phyloP scores from a whole-genome alignment of 2,329 filamentous ascomycete genomes.

The Ascochyta viciae-villosae region DNA sequence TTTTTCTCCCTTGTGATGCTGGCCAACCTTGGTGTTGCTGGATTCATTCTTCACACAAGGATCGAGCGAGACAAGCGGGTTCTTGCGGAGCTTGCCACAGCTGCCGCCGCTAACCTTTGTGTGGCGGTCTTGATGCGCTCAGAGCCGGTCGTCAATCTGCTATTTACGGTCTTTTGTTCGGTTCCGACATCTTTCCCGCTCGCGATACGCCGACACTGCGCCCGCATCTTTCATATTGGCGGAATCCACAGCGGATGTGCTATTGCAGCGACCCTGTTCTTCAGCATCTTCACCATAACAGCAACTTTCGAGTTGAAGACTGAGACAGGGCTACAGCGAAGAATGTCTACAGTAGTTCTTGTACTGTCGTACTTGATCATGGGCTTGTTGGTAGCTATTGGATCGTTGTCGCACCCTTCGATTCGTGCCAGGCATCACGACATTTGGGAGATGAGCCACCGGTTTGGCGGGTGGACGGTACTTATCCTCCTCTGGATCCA shows the following conservation, averaged over 20 bases:
- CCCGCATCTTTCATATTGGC: constrained; percentile 47
- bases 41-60: constrained; percentile 33
- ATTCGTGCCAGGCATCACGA: constrained; percentile 45
- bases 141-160: constrained; percentile 47
- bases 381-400: constrained; percentile 40
- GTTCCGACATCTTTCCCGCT: constrained; percentile 42
- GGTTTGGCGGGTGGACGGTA: constrained; percentile 48
- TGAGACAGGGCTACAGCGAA: constrained; percentile 18
- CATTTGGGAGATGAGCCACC: constrained; percentile 46
- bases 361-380: constrained; percentile 43
- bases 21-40: constrained; percentile 37
- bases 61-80: constrained; percentile 30
- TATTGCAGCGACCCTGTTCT: constrained; percentile 51
- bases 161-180: constrained; percentile 47
- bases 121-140: constrained; percentile 45
- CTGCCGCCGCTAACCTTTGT: constrained; percentile 48
- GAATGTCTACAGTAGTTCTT: constrained; percentile 24
- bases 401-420: constrained; percentile 38
- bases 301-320: constrained; percentile 37
- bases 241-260: constrained; percentile 49
- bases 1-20: constrained; percentile 41
- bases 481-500: constrained; percentile 48
- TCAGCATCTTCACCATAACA: constrained; percentile 52
- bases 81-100: constrained; percentile 42
- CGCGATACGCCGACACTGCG: constrained; percentile 40